phyloP scores from a whole-genome alignment of 2,329 filamentous ascomycete genomes.

The Bipolaris oryzae region DNA sequence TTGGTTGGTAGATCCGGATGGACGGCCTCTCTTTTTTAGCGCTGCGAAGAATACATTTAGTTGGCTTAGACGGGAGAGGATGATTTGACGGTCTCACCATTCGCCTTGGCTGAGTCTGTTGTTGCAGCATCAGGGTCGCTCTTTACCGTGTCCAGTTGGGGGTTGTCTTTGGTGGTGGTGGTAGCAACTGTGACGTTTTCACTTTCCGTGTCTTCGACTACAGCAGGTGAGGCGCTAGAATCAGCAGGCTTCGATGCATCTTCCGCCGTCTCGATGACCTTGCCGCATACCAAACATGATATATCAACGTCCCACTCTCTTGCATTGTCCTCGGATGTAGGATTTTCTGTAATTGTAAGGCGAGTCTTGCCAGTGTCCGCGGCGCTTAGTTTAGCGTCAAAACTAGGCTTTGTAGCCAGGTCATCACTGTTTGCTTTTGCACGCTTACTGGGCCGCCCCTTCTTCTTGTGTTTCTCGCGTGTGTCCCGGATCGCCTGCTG shows the following conservation, averaged over 20 bases:
- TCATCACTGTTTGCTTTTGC: constrained; percentile 2
- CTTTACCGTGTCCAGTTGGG: not conserved
- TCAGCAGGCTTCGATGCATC: not conserved
- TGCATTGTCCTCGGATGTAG: constrained; percentile 3
- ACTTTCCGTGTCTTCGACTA: not conserved
- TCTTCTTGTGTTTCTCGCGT: constrained; percentile 9
- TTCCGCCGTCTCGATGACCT: constrained; percentile 21
- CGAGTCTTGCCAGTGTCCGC: constrained; percentile 7
- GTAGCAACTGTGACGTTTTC: not conserved
- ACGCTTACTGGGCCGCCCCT: constrained; percentile 3
- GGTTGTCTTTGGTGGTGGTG: not conserved
- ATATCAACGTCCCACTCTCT: constrained; percentile 23
- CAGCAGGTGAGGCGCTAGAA: not conserved
- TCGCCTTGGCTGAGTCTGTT: not conserved
- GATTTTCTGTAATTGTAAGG: constrained; percentile 28
- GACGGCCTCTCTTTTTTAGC: constrained; percentile 8
- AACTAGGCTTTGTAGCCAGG: not conserved
- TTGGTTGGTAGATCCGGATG: constrained; percentile 4
- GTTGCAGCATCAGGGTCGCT: not conserved
- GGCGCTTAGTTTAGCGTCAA: constrained; percentile 15
- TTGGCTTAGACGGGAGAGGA: constrained; percentile 9
- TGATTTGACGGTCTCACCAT: constrained; percentile 15
- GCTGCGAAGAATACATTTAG: constrained; percentile 8
- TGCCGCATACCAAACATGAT: constrained; percentile 27
- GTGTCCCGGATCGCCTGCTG: constrained; percentile 20